Percentiles rank a stretch among this genome's conserved stretches.
phyloP scores from a whole-genome alignment of 768 basidiomycete genomes.

The Russula compacta region DNA sequence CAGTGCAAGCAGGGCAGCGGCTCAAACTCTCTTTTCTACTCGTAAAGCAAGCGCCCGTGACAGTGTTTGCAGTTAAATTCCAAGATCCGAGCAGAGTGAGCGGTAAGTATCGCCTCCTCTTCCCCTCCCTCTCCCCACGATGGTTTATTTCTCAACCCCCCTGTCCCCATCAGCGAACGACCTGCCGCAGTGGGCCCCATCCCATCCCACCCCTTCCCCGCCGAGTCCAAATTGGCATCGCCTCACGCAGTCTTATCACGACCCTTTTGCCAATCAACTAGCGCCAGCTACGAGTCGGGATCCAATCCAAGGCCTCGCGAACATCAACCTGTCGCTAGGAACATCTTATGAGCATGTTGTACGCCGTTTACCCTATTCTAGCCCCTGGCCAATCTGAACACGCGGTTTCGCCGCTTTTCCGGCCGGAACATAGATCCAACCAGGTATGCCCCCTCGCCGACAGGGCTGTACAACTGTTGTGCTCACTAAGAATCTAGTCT shows the following conservation, averaged over 20 bases:
- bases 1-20: no score
- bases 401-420: neutral
- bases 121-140: neutral
- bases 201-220: neutral
- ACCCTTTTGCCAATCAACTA: neutral
- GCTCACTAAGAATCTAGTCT: neutral
- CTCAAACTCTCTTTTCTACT: no score
- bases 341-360: constrained; percentile 1
- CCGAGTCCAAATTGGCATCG: neutral
- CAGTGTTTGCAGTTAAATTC: no score
- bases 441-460: neutral
- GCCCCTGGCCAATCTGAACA: neutral
- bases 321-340: neutral
- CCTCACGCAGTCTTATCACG: neutral
- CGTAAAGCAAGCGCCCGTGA: no score
- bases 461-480: neutral
- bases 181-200: neutral
- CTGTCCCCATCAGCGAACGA: neutral
- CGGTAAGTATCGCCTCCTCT: neutral
- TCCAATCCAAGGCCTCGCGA: neutral
- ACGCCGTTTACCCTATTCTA: neutral
- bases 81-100: no score
- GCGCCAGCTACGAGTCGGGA: neutral
- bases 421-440: neutral
- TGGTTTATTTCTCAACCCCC: neutral